Percentiles rank a stretch among this genome's conserved stretches.
Evolutionary conservation across 768 basidiomycete species (phyloP).

Genomic region (Lyophyllum semitale): DNA sequence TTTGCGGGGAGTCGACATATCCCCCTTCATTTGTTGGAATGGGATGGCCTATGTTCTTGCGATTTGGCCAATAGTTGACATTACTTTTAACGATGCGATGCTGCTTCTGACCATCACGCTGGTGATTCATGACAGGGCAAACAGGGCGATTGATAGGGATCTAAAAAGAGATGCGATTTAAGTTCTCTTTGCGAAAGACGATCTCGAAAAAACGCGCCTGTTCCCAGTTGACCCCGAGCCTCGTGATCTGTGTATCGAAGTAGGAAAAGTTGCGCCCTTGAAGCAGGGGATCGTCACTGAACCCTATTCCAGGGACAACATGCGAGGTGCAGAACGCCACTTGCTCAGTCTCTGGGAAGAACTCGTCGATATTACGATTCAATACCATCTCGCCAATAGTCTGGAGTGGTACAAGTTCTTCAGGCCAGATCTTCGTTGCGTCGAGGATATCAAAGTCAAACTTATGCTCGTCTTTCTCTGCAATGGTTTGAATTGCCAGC

Average conservation of each 20-base stretch:
- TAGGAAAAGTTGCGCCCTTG: slow-evolving; percentile 88
- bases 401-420: slow-evolving; percentile 77
- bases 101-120: slow-evolving; percentile 63
- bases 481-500: slow-evolving; percentile 73
- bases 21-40: slow-evolving; percentile 54
- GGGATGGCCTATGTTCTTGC: slow-evolving; percentile 52
- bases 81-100: slow-evolving; percentile 57
- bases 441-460: slow-evolving; percentile 91
- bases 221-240: slow-evolving; percentile 82
- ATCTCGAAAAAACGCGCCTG: slow-evolving; percentile 39
- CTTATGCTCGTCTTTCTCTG: slow-evolving; percentile 71
- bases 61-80: slow-evolving; percentile 86
- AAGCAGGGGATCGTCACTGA: slow-evolving; percentile 79
- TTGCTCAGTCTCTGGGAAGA: slow-evolving; percentile 87
- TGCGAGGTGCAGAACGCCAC: slow-evolving; percentile 85
- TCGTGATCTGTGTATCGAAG: slow-evolving; percentile 80
- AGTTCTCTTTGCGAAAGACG: not conserved
- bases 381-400: slow-evolving; percentile 76
- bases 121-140: slow-evolving; percentile 72
- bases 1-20: slow-evolving; percentile 56
- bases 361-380: slow-evolving; percentile 67
- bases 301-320: slow-evolving; percentile 68
- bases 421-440: slow-evolving; percentile 84
- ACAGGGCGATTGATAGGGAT: slow-evolving; percentile 83
- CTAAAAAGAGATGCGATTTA: slow-evolving; percentile 26